These are phyloP conservation scores for Chlamydomonas asymmetrica DNA, from an alignment of 139 green algal genomes.

Conservation along the genomic window DNA sequence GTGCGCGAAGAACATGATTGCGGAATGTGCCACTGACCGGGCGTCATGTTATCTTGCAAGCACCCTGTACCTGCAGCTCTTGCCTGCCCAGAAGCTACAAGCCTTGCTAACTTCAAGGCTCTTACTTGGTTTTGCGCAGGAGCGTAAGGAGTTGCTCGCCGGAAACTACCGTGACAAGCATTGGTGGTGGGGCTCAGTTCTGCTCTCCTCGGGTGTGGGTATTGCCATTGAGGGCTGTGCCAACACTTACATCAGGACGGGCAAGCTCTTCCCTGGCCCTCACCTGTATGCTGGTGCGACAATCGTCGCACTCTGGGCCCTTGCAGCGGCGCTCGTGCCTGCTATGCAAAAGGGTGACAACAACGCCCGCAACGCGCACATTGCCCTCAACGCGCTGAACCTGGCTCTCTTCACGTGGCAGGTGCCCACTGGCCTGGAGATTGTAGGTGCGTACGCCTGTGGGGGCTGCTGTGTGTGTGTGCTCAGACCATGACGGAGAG, in stretches of 20 bases:
- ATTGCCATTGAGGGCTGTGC: constrained; percentile 84
- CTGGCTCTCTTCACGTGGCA: constrained; percentile 90
- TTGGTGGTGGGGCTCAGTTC: constrained; percentile 73
- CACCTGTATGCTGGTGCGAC: constrained; percentile 91
- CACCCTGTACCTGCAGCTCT: background rate
- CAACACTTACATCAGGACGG: constrained; percentile 94
- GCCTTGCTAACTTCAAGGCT: background rate
- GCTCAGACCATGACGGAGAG: too few relatives aligned
- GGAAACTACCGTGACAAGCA: constrained; percentile 87
- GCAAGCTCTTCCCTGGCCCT: constrained; percentile 97
- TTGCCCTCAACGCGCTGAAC: constrained; percentile 89
- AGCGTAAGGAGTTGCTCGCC: constrained; percentile 87
- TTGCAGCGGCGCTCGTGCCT: constrained; percentile 87
- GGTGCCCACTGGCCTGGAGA: constrained; percentile 94
- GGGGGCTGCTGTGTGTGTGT: background rate
- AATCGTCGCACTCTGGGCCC: constrained; percentile 92
- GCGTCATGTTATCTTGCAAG: background rate
- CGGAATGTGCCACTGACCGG: too few relatives aligned
- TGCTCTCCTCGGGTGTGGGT: constrained; percentile 84
- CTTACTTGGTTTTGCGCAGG: constrained; percentile 46
- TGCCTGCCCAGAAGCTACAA: too few relatives aligned
- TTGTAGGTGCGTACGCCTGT: constrained; percentile 80
- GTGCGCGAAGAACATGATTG: too few relatives aligned
- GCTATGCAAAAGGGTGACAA: constrained; percentile 97
- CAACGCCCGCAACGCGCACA: constrained; percentile 85